phyloP scores from a whole-genome alignment of 805 yeast species.

The Starmerella floris region DNA sequence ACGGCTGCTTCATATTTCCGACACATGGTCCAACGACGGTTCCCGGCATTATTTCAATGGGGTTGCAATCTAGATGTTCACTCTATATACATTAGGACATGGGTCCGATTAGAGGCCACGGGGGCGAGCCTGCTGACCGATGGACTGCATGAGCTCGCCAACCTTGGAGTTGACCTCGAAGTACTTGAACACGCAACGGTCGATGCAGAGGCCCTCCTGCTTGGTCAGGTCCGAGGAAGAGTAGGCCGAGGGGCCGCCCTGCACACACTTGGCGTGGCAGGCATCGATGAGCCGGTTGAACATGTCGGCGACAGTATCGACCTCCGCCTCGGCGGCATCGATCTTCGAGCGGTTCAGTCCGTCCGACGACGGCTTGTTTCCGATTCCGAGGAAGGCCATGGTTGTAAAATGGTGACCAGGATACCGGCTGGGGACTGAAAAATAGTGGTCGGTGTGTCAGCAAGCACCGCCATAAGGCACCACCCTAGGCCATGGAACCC shows the following conservation, averaged over 20 bases:
- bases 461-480: not conserved
- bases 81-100: constrained; percentile 3
- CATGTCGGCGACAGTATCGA: constrained; percentile 96
- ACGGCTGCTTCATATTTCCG: too few relatives aligned
- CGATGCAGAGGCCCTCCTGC: constrained; percentile 75
- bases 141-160: constrained; percentile 45
- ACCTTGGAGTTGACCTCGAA: constrained; percentile 90
- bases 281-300: constrained; percentile 80
- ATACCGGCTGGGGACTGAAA: constrained; percentile 2
- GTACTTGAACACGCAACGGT: constrained; percentile 91
- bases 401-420: too few relatives aligned
- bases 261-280: constrained; percentile 77
- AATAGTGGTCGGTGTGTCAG: constrained; percentile 1
- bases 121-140: constrained; percentile 22
- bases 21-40: too few relatives aligned
- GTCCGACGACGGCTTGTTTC: constrained; percentile 32
- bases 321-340: constrained; percentile 86
- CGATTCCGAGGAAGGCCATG: constrained; percentile 38
- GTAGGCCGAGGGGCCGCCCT: constrained; percentile 33
- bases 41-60: too few relatives aligned
- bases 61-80: too few relatives aligned
- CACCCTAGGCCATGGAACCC: too few relatives aligned
- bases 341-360: constrained; percentile 23
- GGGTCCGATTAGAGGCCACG: not conserved
- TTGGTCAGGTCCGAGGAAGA: constrained; percentile 61